Conservation (phyloP, 257 asterid species). For the Solanum lycopersicoides region DNA sequence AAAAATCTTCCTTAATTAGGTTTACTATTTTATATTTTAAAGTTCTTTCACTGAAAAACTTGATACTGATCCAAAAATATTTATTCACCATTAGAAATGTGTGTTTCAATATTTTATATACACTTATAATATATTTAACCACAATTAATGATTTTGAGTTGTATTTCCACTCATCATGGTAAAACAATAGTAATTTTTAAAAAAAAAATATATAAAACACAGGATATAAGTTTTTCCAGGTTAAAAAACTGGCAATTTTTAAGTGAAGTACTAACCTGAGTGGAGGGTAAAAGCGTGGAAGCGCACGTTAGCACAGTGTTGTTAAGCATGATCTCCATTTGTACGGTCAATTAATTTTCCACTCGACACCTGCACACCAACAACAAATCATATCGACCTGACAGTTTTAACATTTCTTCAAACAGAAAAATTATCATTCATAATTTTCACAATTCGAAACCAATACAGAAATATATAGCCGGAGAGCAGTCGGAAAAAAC, state of each 20-base stretch:
- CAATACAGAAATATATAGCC: background rate
- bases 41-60: background rate
- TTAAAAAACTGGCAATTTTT: background rate
- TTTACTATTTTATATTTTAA: background rate
- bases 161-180: background rate
- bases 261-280: background rate
- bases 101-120: background rate
- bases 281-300: background rate
- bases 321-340: slow-evolving; percentile 41
- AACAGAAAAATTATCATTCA: background rate
- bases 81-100: background rate
- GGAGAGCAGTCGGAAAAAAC: background rate
- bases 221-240: background rate
- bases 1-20: background rate
- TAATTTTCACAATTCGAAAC: background rate
- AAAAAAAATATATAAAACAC: background rate
- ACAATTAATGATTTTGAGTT: background rate
- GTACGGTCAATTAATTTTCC: slow-evolving; percentile 5
- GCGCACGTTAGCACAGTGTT: slow-evolving; percentile 50
- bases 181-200: background rate
- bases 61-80: background rate
- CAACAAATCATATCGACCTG: background rate
- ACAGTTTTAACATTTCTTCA: slow-evolving; percentile 4
- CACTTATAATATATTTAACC: background rate
- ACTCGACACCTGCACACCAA: slow-evolving; percentile 10